These are phyloP conservation scores for Inosperma sp. DNA, from an alignment of 768 basidiomycete species.

Conservation along the genomic window DNA sequence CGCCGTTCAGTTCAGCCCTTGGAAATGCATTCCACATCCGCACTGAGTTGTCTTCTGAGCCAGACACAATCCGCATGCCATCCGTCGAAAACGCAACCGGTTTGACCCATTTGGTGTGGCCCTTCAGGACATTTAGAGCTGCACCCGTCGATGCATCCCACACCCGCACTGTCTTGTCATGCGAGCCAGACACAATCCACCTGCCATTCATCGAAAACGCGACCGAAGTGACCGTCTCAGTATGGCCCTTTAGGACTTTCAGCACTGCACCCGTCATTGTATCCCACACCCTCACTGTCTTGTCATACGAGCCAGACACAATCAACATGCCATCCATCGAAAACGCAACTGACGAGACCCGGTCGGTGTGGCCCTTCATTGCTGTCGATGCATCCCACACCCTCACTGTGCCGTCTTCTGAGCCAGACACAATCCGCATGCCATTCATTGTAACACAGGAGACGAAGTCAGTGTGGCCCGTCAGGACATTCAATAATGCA, in stretches of 20 bases:
- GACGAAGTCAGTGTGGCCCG: too few relatives aligned
- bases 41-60: conserved; percentile 1
- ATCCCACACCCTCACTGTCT: conserved; percentile 2
- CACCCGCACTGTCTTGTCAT: conserved; percentile 6
- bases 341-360: conserved; percentile 1
- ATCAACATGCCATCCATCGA: neutral
- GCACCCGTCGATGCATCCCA: too few relatives aligned
- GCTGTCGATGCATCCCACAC: neutral
- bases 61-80: neutral
- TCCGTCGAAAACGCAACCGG: conserved; percentile 2
- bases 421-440: too few relatives aligned
- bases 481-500: neutral
- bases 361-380: conserved; percentile 1
- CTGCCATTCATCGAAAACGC: conserved; percentile 7
- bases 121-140: neutral
- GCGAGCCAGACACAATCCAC: conserved; percentile 8
- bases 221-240: conserved; percentile 1
- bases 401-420: too few relatives aligned
- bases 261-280: too few relatives aligned
- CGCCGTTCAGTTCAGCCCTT: neutral
- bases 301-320: conserved; percentile 6
- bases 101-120: neutral
- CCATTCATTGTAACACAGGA: too few relatives aligned
- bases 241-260: neutral
- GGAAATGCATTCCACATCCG: conserved; percentile 2